phyloP scores from a whole-genome alignment of 352 stramenopile species.

The Phytopythium helicoides region DNA sequence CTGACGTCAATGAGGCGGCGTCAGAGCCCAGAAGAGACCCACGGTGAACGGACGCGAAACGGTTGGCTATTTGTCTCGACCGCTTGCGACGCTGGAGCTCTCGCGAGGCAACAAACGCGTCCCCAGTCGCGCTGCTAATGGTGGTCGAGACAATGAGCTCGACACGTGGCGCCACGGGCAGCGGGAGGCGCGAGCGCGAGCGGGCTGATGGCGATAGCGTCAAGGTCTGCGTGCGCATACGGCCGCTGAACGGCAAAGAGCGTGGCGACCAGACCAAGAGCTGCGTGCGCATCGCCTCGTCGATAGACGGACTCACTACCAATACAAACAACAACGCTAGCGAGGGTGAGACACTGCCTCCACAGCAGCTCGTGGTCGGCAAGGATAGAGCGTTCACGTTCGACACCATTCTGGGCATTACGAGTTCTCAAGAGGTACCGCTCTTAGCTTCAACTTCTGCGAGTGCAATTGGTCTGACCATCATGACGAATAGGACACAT shows the following conservation, averaged over 20 bases:
- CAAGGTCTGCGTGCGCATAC: slow-evolving; percentile 75
- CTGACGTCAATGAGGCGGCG: too few species aligned
- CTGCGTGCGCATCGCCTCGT: slow-evolving; percentile 61
- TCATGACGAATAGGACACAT: slow-evolving; percentile 48
- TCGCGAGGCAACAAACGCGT: too few species aligned
- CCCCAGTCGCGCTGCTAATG: too few species aligned
- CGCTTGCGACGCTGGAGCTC: too few species aligned
- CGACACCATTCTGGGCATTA: slow-evolving; percentile 81
- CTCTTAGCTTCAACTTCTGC: too few species aligned
- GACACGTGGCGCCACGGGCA: neutral
- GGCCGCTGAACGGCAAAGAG: slow-evolving; percentile 62
- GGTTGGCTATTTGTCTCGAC: too few species aligned
- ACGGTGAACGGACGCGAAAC: too few species aligned
- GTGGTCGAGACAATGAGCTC: neutral
- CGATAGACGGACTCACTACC: slow-evolving; percentile 39
- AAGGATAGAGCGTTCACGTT: slow-evolving; percentile 89
- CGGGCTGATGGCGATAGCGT: slow-evolving; percentile 45
- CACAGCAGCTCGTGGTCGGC: slow-evolving; percentile 77
- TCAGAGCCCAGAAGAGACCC: too few species aligned
- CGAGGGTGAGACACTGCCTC: neutral
- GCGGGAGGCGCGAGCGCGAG: slow-evolving; percentile 15
- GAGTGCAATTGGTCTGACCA: neutral
- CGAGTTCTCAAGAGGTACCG: slow-evolving; percentile 65
- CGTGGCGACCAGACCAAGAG: slow-evolving; percentile 70
- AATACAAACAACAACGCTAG: slow-evolving; percentile 15